Base-by-base conservation (phyloP, 371 early-diverging fungal genomes). In the Blastocladiella emersonii region DNA sequence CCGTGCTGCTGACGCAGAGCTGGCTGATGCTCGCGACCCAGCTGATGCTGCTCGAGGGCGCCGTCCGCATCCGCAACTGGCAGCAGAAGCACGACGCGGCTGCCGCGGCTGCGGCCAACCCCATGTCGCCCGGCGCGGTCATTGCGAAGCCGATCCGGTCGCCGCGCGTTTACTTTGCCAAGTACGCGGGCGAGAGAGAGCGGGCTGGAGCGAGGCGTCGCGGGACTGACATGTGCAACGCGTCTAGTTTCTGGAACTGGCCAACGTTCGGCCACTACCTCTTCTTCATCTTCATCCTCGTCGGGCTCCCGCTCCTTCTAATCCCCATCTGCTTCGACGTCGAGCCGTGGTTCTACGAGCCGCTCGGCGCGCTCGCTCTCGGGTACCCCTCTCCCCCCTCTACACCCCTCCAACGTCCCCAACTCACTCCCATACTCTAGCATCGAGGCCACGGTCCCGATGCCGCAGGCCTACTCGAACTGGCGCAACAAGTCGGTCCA, bases 11-110 rank as follows among this genome's bases (percentile, higher is more conserved):
- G 60, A 1, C 10, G 8, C 37, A 59, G 60, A 37, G 41, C 1
- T n/a, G n/a, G 8, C 25, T 59, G 15, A 59, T 59, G 60, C 34
- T 59, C n/a, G 27, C 19, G 27, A 30, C 60, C 23, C 60, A 59
- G 44, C 17, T 59, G 30, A 0, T 43, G 60, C 27, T 59, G 10
- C 60, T 59, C 1, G 45, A 59, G 30, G 15, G 34, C 8, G 34
- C 36, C 32, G 39, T 59, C 2, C 45, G 43, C 23, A 19, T 59
- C 27, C 53, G 30, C 15, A 17, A 21, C 21, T 37, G 39, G 39
- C 5, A 37, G 7, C n/a, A n/a, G n/a, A n/a, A n/a, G n/a, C n/a
- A n/a, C n/a, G n/a, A n/a, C n/a, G n/a, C n/a, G n/a, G n/a, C n/a
- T n/a, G n/a, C n/a, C n/a, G n/a, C n/a, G n/a, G n/a, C n/a, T n/a